Evolutionary conservation across 2,329 filamentous ascomycete genomes (phyloP).

Genomic region (Calonectria leucothoes): DNA sequence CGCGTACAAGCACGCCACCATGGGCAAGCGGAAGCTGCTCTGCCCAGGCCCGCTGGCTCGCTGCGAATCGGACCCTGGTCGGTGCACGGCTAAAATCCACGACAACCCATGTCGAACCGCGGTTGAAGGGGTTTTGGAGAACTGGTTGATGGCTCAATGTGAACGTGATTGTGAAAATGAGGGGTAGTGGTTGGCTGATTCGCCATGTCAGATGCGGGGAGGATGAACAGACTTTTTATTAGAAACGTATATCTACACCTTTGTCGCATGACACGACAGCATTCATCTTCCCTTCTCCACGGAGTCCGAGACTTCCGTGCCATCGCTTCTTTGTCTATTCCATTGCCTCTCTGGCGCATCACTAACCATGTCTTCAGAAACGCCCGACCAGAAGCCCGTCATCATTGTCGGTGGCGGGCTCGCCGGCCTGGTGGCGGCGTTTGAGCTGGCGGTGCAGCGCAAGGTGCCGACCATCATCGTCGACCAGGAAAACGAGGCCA

Average conservation of each 20-base stretch:
- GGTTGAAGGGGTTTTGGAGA: background rate
- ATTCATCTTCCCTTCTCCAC: background rate
- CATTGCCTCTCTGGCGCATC: background rate
- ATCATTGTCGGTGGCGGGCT: constrained; percentile 69
- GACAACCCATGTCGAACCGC: background rate
- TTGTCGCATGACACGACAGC: background rate
- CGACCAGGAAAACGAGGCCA: constrained; percentile 69
- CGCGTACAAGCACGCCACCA: background rate
- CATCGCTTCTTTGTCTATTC: background rate
- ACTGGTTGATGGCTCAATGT: background rate
- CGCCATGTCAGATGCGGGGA: background rate
- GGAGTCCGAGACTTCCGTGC: constrained; percentile 5
- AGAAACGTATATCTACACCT: background rate
- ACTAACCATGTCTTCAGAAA: constrained; percentile 14
- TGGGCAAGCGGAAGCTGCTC: background rate
- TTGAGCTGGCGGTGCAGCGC: constrained; percentile 62
- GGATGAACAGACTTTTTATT: background rate
- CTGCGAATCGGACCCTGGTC: background rate
- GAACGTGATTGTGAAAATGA: constrained; percentile 3
- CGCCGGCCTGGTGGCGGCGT: constrained; percentile 70
- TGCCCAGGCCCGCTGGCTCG: background rate
- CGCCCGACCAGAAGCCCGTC: constrained; percentile 50
- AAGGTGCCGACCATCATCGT: constrained; percentile 63
- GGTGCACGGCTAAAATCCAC: background rate
- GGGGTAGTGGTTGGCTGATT: background rate